Evolutionary conservation across 2,329 filamentous ascomycete species (phyloP).

Genomic region (Thelonectria blattea): DNA sequence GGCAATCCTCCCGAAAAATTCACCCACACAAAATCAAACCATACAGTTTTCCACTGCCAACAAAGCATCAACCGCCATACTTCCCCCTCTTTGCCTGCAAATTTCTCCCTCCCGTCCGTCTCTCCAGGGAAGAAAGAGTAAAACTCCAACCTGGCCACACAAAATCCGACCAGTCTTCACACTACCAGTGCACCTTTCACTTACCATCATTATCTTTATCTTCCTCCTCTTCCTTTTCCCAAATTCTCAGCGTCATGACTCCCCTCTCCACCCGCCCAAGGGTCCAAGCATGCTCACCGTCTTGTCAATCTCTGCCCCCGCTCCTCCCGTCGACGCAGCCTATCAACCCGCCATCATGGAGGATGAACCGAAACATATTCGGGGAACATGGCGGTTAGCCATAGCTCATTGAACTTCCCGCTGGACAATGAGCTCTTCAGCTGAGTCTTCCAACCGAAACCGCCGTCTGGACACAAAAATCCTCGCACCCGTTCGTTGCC

Average conservation of each 20-base stretch:
- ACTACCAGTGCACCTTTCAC: neutral
- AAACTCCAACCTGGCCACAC: too few species aligned
- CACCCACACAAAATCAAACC: constrained; percentile 2
- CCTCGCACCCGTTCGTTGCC: neutral
- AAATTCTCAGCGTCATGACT: neutral
- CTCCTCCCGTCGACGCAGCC: neutral
- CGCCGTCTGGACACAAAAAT: neutral
- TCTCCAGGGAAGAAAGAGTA: too few species aligned
- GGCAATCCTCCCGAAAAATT: constrained; percentile 6
- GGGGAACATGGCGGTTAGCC: neutral
- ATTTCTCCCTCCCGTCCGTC: too few species aligned
- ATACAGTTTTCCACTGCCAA: constrained; percentile 2
- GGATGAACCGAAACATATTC: neutral
- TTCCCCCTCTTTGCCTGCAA: neutral
- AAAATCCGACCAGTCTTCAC: neutral
- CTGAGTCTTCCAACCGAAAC: neutral
- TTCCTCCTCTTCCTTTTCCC: neutral
- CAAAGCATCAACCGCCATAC: constrained; percentile 5
- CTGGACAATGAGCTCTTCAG: neutral
- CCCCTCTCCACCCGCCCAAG: neutral
- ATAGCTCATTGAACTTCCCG: neutral
- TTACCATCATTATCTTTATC: too few species aligned
- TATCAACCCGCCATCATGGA: neutral
- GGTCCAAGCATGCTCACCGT: neutral
- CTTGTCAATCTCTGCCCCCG: neutral